Evolutionary conservation across 2,329 filamentous ascomycete genomes (phyloP).

Genomic region (Fusarium beomiforme): DNA sequence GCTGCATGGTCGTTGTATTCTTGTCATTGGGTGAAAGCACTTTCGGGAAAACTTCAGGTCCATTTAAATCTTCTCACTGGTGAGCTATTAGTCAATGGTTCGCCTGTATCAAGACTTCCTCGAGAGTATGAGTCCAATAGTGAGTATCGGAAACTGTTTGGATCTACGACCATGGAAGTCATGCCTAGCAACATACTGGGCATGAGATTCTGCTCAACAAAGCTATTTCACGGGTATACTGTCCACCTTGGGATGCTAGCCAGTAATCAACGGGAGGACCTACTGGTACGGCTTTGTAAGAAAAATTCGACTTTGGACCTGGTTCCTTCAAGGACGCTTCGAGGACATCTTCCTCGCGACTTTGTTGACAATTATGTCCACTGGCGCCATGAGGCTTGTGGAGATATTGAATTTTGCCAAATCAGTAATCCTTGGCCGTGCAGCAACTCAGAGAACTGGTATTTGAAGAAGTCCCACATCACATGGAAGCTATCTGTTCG

Average conservation of each 20-base stretch:
- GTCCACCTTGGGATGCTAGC: constrained; percentile 45
- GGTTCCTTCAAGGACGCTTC: constrained; percentile 47
- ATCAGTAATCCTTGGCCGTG: constrained; percentile 41
- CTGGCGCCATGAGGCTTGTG: constrained; percentile 54
- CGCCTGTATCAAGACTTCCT: constrained; percentile 19
- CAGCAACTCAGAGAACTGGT: constrained; percentile 31
- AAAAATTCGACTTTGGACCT: constrained; percentile 39
- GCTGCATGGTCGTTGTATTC: background rate
- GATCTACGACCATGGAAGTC: constrained; percentile 17
- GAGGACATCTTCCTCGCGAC: constrained; percentile 43
- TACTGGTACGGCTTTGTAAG: constrained; percentile 47
- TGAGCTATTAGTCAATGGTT: constrained; percentile 13
- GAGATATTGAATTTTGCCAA: constrained; percentile 48
- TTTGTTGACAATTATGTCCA: constrained; percentile 56
- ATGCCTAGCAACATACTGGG: constrained; percentile 30
- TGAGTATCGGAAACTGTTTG: constrained; percentile 30
- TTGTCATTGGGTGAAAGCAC: constrained; percentile 25
- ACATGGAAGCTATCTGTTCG: constrained; percentile 6
- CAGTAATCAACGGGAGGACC: constrained; percentile 41
- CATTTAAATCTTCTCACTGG: constrained; percentile 29
- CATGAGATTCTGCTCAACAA: constrained; percentile 55
- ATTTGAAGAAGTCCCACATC: constrained; percentile 26
- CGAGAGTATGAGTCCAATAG: background rate
- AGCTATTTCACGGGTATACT: constrained; percentile 33
- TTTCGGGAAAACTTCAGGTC: background rate